These are phyloP conservation scores for Nemania sp. DNA, from an alignment of 2,329 filamentous ascomycete genomes.

Conservation along the genomic window DNA sequence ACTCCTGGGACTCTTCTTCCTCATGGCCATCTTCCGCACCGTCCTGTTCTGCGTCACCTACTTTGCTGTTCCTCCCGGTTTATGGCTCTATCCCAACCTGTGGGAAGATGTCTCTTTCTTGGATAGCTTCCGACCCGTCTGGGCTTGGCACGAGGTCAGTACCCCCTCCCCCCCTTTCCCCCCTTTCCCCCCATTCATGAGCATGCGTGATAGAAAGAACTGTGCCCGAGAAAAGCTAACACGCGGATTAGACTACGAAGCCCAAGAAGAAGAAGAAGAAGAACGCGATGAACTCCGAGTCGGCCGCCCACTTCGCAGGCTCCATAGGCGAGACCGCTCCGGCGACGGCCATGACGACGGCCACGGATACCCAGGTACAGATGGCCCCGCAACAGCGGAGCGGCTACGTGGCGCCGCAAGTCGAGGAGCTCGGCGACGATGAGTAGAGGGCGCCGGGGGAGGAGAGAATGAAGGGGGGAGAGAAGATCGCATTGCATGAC, in stretches of 20 bases:
- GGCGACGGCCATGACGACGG: conserved; percentile 60
- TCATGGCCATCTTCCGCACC: conserved; percentile 95
- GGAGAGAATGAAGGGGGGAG: not conserved
- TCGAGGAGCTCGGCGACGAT: conserved; percentile 58
- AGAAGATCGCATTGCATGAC: conserved; percentile 15
- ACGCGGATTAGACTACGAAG: conserved; percentile 38
- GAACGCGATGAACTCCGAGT: conserved; percentile 42
- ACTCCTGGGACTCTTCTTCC: conserved; percentile 90
- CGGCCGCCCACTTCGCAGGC: conserved; percentile 52
- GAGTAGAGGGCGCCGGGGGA: conserved; percentile 42
- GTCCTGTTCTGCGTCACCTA: conserved; percentile 94
- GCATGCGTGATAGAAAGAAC: not conserved
- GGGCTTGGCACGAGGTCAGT: conserved; percentile 96
- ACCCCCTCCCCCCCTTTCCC: no score
- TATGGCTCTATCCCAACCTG: conserved; percentile 98
- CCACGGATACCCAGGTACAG: conserved; percentile 58
- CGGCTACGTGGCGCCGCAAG: conserved; percentile 55
- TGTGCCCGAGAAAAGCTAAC: conserved; percentile 15
- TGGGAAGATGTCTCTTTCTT: conserved; percentile 99
- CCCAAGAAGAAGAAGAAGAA: conserved; percentile 65
- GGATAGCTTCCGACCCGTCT: conserved; percentile 92
- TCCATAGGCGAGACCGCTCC: conserved; percentile 58
- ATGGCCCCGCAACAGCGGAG: conserved; percentile 45
- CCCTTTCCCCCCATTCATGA: not conserved
- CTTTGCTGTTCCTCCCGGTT: conserved; percentile 78